Evolutionary conservation across 1,284 basidiomycete genomes (phyloP), one percentile per base, ranked within the genome.

Genomic region (Sanguinoderma infundibulare): DNA sequence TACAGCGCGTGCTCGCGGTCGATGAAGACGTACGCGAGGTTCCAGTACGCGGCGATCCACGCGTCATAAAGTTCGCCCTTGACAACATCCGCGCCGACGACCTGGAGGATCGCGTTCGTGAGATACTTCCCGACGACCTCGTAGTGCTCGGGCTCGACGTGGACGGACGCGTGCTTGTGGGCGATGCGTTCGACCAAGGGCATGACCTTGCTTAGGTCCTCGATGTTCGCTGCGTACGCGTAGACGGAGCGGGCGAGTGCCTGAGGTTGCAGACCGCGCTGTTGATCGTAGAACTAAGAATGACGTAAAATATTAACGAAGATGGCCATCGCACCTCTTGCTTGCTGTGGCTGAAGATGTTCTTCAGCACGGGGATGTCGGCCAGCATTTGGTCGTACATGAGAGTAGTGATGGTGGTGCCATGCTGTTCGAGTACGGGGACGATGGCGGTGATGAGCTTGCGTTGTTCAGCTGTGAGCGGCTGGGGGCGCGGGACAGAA

Each of bases 121-220:
- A 71, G 69, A 55, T 70, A 53, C 55, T 60, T 64, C 12, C 65
- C 69, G 44, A 72, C 71, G 59, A 71, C 66, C 46, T 60, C 55
- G 57, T 72, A 72, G 28, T 72, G 69, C 34, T 51, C 55, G 5
- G 71, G 69, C 17, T 55, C 32, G 59, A 72, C 69, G 60, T 68
- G 61, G 28, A 72, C 62, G 36, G 70, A 69, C 9, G 69, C 63
- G 57, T 72, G 70, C 53, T 70, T 70, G 61, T 72, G 56, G 39
- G 64, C 66, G 57, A 72, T 65, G 56, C 69, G 69, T 60, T 72
- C 71, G 26, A 72, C 69, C 26, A 68, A 63, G 35, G 71, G 68
- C 8, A 68, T 58, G 59, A 72, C 60, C 10, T 67, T 67, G 10
- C 67, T 61, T 39, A 72, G 68, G 50, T 71, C 68, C 56, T 70